Base-by-base conservation (phyloP, 2,329 filamentous ascomycete species). In the Colletotrichum endophyticum region DNA sequence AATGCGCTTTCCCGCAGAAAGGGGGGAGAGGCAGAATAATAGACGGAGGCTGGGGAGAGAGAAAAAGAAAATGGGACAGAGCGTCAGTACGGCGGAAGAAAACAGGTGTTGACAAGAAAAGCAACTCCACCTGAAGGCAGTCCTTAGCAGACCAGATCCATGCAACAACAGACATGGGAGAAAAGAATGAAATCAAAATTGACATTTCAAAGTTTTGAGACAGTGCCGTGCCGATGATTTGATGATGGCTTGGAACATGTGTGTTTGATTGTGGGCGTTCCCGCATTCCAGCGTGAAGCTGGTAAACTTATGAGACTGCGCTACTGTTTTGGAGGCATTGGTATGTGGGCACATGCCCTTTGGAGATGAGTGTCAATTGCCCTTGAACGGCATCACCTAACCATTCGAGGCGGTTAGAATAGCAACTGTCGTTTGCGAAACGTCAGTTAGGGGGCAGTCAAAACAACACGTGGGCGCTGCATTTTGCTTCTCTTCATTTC, bases 31-130 rank as follows among this genome's bases (percentile, higher is more conserved):
- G 28, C 16, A 22, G 39, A 6, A 57, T 67, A 72, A 67, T 72
- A 76, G 74, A 76, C 4, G 74, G 70, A 66, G 70, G 70, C 57
- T 72, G 16, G 27, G 36, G 15, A 44, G n/a, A 53, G 44, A 53
- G 11, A 22, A 13, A 22, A 19, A 5, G 11, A 53, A 66, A 61
- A 15, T 8, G 5, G 34, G 39, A 49, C 25, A 30, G 36, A 7
- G 36, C 25, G 36, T 67, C 39, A 9, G 69, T 39, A 36, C n/a
- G 56, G 68, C 5, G 25, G 63, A 28, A 56, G 39, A 44, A 63
- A 44, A 67, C 19, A 19, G 56, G 73, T 63, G 49, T 61, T 25
- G 44, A 34, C 13, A 30, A 27, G 8, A 61, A 44, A 15, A 28
- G 22, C n/a, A 30, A 30, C 16, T 49, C 53, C 30, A 59, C 67